These are phyloP conservation scores for Candida ficus DNA, from an alignment of 805 yeast genomes.

Conservation along the genomic window DNA sequence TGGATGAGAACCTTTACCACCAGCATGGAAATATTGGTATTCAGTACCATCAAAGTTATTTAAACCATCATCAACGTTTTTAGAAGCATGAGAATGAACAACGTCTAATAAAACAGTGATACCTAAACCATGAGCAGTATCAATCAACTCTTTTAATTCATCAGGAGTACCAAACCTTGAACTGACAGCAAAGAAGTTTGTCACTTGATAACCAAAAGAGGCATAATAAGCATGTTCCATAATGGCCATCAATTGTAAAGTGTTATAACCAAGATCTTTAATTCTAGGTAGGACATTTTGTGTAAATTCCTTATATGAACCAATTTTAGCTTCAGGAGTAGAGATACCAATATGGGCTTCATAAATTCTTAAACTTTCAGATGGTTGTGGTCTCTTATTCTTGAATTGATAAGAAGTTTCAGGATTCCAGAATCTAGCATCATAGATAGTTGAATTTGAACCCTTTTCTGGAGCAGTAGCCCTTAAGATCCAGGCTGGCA, in stretches of 20 bases:
- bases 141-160: constrained; percentile 84
- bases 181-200: constrained; percentile 84
- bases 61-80: constrained; percentile 89
- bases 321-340: constrained; percentile 80
- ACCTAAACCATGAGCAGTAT: constrained; percentile 86
- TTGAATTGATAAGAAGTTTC: constrained; percentile 40
- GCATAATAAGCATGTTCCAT: constrained; percentile 99
- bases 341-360: constrained; percentile 97
- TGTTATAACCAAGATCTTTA: constrained; percentile 80
- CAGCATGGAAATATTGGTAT: constrained; percentile 89
- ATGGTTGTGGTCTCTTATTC: constrained; percentile 54
- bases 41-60: constrained; percentile 94
- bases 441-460: constrained; percentile 49
- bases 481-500: constrained; percentile 86
- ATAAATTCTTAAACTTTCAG: constrained; percentile 62
- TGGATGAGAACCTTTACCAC: constrained; percentile 83
- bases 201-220: constrained; percentile 95
- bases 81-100: constrained; percentile 95
- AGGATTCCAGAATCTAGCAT: constrained; percentile 94
- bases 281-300: constrained; percentile 76
- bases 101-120: constrained; percentile 83
- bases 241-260: constrained; percentile 93
- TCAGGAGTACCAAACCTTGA: constrained; percentile 96
- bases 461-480: constrained; percentile 72
- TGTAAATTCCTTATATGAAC: constrained; percentile 83